These are phyloP conservation scores for Trichodelitschia bisporula DNA, from an alignment of 495 filamentous ascomycete species.

Conservation along the genomic window DNA sequence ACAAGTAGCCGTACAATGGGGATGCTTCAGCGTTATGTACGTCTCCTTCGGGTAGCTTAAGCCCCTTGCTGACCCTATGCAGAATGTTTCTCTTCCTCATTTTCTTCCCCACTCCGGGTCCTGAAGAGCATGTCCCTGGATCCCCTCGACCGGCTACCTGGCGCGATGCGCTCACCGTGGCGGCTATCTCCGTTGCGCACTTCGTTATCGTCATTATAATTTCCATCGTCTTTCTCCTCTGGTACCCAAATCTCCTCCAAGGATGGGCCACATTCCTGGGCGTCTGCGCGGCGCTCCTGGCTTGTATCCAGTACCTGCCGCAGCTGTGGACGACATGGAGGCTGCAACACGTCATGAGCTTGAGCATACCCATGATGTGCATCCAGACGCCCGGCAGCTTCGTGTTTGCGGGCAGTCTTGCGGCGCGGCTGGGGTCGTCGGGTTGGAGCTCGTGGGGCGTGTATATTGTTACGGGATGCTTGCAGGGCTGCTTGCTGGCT, in stretches of 20 bases:
- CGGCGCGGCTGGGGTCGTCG: constrained; percentile 46
- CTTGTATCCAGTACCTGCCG: constrained; percentile 75
- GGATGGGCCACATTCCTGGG: constrained; percentile 70
- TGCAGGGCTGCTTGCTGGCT: constrained; percentile 61
- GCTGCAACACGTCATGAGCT: constrained; percentile 58
- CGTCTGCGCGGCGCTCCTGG: constrained; percentile 48
- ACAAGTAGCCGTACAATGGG: constrained; percentile 78
- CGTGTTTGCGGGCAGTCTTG: constrained; percentile 68
- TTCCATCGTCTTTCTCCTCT: constrained; percentile 30
- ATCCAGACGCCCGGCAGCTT: constrained; percentile 88
- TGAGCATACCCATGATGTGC: constrained; percentile 96
- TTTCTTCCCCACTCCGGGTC: constrained; percentile 19
- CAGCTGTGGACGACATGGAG: constrained; percentile 81
- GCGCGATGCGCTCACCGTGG: constrained; percentile 39
- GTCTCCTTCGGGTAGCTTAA: constrained; percentile 6
- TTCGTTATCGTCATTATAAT: constrained; percentile 40
- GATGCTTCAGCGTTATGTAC: constrained; percentile 76
- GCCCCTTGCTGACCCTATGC: neutral
- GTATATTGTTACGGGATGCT: constrained; percentile 54
- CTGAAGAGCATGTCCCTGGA: constrained; percentile 36
- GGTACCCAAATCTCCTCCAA: constrained; percentile 30
- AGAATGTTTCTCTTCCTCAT: constrained; percentile 20
- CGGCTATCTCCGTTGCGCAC: constrained; percentile 44
- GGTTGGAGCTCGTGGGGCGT: constrained; percentile 95
- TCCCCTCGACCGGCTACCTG: constrained; percentile 13